Conservation (phyloP, 179 eudicot genomes). For the Silene coronaria region DNA sequence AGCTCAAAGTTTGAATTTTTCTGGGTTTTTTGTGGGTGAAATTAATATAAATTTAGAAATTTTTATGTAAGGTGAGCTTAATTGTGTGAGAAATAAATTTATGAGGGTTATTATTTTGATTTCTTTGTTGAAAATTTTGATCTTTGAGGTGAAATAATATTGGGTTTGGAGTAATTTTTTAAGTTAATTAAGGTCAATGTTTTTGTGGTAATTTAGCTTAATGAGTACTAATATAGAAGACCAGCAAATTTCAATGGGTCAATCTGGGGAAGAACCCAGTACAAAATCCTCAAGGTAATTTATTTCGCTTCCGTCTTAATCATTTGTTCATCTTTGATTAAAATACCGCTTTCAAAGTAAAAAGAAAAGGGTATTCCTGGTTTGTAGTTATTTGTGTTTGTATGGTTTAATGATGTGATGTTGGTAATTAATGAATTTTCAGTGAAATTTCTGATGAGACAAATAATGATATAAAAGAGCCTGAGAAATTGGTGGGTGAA, state of each 20-base stretch:
- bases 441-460: conserved; percentile 23
- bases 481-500: conserved; percentile 17
- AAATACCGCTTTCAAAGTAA: no score
- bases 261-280: conserved; percentile 19
- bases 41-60: neutral
- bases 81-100: conserved; percentile 1
- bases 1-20: conserved; percentile 7
- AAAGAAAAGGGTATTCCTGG: no score
- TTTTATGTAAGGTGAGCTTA: neutral
- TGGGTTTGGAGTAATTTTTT: conserved; percentile 12
- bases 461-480: conserved; percentile 19
- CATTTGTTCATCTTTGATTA: conserved; percentile 3
- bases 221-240: conserved; percentile 28
- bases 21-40: conserved; percentile 6
- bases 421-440: conserved; percentile 20
- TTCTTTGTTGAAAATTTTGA: conserved; percentile 7
- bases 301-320: neutral
- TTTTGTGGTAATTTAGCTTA: conserved; percentile 1
- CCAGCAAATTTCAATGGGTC: conserved; percentile 13
- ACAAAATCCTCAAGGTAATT: conserved; percentile 25
- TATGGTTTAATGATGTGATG: conserved; percentile 9
- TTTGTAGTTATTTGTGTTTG: neutral
- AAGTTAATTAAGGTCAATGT: conserved; percentile 10
- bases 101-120: neutral
- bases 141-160: neutral